These are phyloP conservation scores for Xylariales sp. DNA, from an alignment of 2,329 filamentous ascomycete genomes.

Conservation along the genomic window DNA sequence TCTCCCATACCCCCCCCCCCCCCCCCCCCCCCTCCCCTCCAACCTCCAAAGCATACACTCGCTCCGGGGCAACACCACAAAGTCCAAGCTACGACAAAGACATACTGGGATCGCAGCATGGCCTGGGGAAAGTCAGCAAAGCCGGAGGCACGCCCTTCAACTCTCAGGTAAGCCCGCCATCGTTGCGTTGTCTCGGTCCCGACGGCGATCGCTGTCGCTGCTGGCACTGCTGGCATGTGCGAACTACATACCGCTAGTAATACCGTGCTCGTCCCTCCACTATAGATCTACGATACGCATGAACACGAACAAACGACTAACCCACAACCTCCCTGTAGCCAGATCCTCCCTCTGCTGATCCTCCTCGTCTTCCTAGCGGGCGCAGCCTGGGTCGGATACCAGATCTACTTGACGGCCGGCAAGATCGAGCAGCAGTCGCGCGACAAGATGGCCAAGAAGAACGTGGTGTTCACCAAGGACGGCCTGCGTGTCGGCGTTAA, in stretches of 20 bases:
- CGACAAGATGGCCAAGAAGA: slow-evolving; percentile 69
- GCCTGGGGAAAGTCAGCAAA: slow-evolving; percentile 25
- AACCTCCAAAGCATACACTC: too few species aligned
- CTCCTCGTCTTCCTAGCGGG: slow-evolving; percentile 53
- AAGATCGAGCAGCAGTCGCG: slow-evolving; percentile 62
- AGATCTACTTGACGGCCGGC: slow-evolving; percentile 64
- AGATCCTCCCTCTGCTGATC: slow-evolving; percentile 63
- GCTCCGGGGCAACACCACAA: too few species aligned
- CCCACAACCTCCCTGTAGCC: too few species aligned
- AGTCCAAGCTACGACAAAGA: too few species aligned
- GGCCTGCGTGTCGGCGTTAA: slow-evolving; percentile 67
- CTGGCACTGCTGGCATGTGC: too few species aligned
- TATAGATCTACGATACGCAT: background rate
- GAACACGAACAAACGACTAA: too few species aligned
- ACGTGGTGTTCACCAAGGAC: slow-evolving; percentile 71
- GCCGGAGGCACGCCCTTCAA: slow-evolving; percentile 25
- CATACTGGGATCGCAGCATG: too few species aligned
- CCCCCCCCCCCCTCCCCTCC: too few species aligned
- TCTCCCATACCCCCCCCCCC: too few species aligned
- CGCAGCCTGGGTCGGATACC: slow-evolving; percentile 63
- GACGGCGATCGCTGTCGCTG: too few species aligned
- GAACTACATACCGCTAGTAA: too few species aligned
- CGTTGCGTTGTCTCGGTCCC: too few species aligned
- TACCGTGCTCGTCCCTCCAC: background rate
- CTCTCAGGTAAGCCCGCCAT: slow-evolving; percentile 27